phyloP scores from a whole-genome alignment of 371 early-diverging fungal genomes.

The Apophysomyces ossiformis region DNA sequence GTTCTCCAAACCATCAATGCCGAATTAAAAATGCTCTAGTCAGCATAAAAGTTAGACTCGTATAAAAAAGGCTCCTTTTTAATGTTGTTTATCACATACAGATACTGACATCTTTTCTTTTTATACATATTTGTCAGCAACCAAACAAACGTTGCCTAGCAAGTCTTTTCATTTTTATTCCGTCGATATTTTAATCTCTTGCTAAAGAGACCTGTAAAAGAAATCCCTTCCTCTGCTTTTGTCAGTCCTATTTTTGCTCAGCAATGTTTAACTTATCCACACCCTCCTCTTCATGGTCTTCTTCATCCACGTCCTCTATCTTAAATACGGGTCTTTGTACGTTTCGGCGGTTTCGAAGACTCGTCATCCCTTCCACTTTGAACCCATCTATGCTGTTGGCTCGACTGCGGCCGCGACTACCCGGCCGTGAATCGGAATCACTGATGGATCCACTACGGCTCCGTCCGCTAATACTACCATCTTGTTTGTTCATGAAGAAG shows the following conservation, averaged over 20 bases:
- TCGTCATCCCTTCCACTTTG: slow-evolving; percentile 49
- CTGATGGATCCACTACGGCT: slow-evolving; percentile 39
- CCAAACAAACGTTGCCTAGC: too few species aligned
- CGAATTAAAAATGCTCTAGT: too few species aligned
- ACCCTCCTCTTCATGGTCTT: neutral
- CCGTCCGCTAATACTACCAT: slow-evolving; percentile 30
- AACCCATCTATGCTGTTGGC: slow-evolving; percentile 47
- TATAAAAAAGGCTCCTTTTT: too few species aligned
- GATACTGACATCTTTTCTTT: too few species aligned
- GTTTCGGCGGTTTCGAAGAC: slow-evolving; percentile 1
- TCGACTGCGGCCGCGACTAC: slow-evolving; percentile 34
- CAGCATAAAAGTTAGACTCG: too few species aligned
- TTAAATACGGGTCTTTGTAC: slow-evolving; percentile 13
- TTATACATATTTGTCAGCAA: too few species aligned
- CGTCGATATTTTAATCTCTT: too few species aligned
- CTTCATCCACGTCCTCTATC: slow-evolving; percentile 5
- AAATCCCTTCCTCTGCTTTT: too few species aligned
- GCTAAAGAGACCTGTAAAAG: too few species aligned
- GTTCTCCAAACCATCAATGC: too few species aligned
- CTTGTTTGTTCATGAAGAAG: slow-evolving; percentile 50
- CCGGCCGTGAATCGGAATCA: slow-evolving; percentile 19
- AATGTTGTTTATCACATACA: too few species aligned
- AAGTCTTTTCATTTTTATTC: too few species aligned
- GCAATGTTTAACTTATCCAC: neutral
- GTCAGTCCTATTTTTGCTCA: neutral